phyloP scores from a whole-genome alignment of 2,329 filamentous ascomycete genomes.

The Paecilomyces dactylethromorphus region DNA sequence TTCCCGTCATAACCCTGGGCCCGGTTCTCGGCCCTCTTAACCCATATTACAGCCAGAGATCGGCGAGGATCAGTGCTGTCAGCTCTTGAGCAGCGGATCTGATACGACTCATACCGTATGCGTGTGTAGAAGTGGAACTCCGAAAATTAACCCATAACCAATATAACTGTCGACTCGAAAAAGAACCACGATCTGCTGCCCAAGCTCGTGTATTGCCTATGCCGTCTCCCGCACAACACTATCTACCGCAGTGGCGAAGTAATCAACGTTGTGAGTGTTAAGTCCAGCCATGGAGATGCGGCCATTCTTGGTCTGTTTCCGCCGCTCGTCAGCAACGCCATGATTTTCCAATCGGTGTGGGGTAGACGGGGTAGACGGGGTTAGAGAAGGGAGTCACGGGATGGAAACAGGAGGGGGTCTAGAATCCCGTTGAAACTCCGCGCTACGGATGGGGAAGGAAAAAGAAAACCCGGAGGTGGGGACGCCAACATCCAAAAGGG shows the following conservation, averaged over 20 bases:
- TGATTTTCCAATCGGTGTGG: not conserved
- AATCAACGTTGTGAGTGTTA: constrained; percentile 86
- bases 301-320: constrained; percentile 74
- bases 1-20: not conserved
- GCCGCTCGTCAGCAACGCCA: not conserved
- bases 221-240: constrained; percentile 58
- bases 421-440: not conserved
- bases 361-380: no score
- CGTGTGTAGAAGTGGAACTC: not conserved
- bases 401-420: not conserved
- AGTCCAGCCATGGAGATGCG: constrained; percentile 98
- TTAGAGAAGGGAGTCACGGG: not conserved
- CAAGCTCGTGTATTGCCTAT: constrained; percentile 9
- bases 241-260: constrained; percentile 84
- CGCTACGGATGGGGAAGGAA: not conserved
- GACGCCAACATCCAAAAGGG: constrained; percentile 1
- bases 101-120: not conserved
- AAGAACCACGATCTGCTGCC: not conserved
- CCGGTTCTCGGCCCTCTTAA: not conserved
- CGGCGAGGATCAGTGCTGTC: not conserved
- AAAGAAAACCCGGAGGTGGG: not conserved
- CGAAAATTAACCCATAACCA: not conserved
- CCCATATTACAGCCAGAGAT: not conserved
- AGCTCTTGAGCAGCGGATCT: not conserved
- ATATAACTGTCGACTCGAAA: not conserved